A percentile compares a stretch with the other conserved stretches of the same genome.
Evolutionary conservation across 2,329 filamentous ascomycete genomes (phyloP).

Genomic region (Fusarium sublunatum): DNA sequence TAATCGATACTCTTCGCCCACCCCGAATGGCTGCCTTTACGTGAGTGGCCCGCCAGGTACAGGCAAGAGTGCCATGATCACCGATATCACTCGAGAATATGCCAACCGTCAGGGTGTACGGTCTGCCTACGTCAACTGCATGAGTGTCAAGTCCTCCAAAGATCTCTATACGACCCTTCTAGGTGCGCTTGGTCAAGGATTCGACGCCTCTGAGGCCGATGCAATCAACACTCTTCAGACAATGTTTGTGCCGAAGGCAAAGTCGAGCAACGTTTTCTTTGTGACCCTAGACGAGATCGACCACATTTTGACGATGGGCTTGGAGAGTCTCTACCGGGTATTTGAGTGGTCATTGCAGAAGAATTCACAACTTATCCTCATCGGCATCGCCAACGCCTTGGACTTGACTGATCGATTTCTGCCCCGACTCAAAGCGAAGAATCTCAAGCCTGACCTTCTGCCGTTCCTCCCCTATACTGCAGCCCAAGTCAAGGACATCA

Average conservation of each 20-base stretch:
- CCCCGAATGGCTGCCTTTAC: slow-evolving; percentile 84
- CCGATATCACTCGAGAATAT: slow-evolving; percentile 76
- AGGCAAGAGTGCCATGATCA: slow-evolving; percentile 94
- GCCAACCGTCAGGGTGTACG: slow-evolving; percentile 65
- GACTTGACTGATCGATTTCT: slow-evolving; percentile 96
- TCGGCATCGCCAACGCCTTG: slow-evolving; percentile 95
- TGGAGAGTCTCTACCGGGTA: slow-evolving; percentile 90
- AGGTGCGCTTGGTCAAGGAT: slow-evolving; percentile 71
- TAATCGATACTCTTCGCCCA: slow-evolving; percentile 67
- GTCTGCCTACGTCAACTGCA: slow-evolving; percentile 91
- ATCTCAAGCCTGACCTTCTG: slow-evolving; percentile 87
- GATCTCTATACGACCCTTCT: slow-evolving; percentile 86
- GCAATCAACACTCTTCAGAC: slow-evolving; percentile 75
- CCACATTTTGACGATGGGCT: slow-evolving; percentile 86
- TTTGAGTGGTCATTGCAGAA: slow-evolving; percentile 95
- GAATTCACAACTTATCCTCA: slow-evolving; percentile 80
- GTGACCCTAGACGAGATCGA: slow-evolving; percentile 96
- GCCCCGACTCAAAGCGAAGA: slow-evolving; percentile 90
- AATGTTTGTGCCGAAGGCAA: slow-evolving; percentile 75
- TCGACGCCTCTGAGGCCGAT: slow-evolving; percentile 71
- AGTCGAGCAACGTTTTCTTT: slow-evolving; percentile 72
- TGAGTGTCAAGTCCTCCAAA: slow-evolving; percentile 90
- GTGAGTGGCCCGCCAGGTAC: slow-evolving; percentile 96
- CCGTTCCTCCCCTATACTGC: slow-evolving; percentile 95
- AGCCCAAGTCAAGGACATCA: slow-evolving; percentile 85